Percentiles rank a stretch among this genome's conserved stretches.
Evolutionary conservation across 805 yeast species (phyloP).

Genomic region (Torulaspora microellipsoides): DNA sequence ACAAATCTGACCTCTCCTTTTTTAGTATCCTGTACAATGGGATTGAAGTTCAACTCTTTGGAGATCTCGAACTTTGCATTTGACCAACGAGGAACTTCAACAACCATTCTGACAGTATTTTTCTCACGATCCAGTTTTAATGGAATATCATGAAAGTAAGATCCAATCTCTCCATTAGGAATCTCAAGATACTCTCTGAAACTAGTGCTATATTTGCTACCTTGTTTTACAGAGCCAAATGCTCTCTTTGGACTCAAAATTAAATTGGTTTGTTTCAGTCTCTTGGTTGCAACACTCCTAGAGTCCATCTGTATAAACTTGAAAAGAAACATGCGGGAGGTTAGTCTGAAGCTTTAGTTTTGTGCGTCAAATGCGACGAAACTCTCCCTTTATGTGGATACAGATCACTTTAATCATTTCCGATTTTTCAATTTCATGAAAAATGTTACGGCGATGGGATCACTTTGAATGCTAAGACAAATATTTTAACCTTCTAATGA

Average conservation of each 20-base stretch:
- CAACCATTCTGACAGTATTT: slow-evolving; percentile 56
- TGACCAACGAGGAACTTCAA: slow-evolving; percentile 77
- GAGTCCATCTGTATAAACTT: neutral
- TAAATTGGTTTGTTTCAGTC: slow-evolving; percentile 11
- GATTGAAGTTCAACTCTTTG: slow-evolving; percentile 55
- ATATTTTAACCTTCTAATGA: no score
- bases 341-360: no score
- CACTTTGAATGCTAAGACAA: no score
- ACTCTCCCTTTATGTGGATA: no score
- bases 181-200: slow-evolving; percentile 44
- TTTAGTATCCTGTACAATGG: slow-evolving; percentile 74
- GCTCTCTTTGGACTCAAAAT: slow-evolving; percentile 11
- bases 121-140: slow-evolving; percentile 41
- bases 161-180: slow-evolving; percentile 45
- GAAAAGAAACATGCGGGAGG: neutral
- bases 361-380: no score
- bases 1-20: slow-evolving; percentile 74
- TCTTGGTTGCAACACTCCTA: slow-evolving; percentile 6
- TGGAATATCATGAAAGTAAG: slow-evolving; percentile 73
- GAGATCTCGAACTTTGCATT: slow-evolving; percentile 80
- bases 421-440: no score
- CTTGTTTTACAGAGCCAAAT: slow-evolving; percentile 24
- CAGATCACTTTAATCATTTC: no score
- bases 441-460: no score
- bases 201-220: slow-evolving; percentile 37